These are phyloP conservation scores for Colletotrichum higginsianum DNA, from an alignment of 2,329 filamentous ascomycete species.

Conservation along the genomic window DNA sequence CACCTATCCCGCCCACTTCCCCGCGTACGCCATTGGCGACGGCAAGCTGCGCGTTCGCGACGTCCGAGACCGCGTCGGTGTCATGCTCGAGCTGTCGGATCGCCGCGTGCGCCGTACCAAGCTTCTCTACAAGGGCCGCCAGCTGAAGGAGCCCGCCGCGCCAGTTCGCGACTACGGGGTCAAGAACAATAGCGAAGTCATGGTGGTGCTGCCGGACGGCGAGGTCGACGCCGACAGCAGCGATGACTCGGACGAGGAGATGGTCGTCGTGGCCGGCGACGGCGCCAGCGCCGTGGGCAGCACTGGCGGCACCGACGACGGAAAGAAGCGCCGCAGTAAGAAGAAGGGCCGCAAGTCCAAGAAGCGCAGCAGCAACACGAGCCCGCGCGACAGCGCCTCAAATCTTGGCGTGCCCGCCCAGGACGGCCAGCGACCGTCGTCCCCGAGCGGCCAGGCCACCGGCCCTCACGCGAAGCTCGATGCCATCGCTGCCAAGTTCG, in stretches of 20 bases:
- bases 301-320: constrained; percentile 46
- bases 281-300: constrained; percentile 49
- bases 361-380: constrained; percentile 54
- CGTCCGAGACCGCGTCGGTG: constrained; percentile 76
- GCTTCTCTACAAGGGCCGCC: constrained; percentile 81
- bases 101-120: constrained; percentile 69
- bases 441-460: constrained; percentile 52
- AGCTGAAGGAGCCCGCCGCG: constrained; percentile 75
- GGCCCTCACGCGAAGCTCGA: constrained; percentile 74
- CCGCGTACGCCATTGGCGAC: constrained; percentile 81
- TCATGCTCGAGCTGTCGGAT: constrained; percentile 75
- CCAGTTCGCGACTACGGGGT: constrained; percentile 73
- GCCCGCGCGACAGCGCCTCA: constrained; percentile 61
- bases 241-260: constrained; percentile 59
- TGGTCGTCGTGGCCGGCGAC: constrained; percentile 63
- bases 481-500: constrained; percentile 76
- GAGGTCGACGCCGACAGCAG: constrained; percentile 56
- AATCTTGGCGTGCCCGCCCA: constrained; percentile 52
- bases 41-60: constrained; percentile 78
- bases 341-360: constrained; percentile 53
- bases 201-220: constrained; percentile 62
- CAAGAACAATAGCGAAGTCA: constrained; percentile 72
- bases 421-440: constrained; percentile 56
- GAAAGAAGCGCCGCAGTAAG: constrained; percentile 55
- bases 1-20: constrained; percentile 80